Percentiles rank a stretch among this genome's conserved stretches.
Conservation (phyloP, 352 stramenopile species). For the Globisporangium paroecandrum region DNA sequence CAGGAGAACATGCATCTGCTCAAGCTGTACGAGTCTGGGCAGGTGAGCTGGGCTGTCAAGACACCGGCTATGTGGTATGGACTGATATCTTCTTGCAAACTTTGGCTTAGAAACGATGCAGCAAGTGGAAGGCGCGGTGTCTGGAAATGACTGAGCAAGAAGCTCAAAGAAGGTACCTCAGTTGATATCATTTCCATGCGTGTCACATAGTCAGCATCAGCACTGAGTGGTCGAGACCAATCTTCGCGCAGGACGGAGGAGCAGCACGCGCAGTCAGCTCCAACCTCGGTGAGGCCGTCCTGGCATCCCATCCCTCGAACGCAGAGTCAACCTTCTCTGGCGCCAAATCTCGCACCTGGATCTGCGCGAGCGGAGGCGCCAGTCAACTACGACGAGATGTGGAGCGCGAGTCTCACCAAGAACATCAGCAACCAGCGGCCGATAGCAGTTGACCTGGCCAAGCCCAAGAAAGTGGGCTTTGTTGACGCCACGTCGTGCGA, state of each 20-base stretch:
- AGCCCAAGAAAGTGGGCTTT: slow-evolving; percentile 13
- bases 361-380: slow-evolving; percentile 8
- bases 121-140: slow-evolving; percentile 68
- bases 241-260: slow-evolving; percentile 22
- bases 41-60: slow-evolving; percentile 22
- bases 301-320: slow-evolving; percentile 29
- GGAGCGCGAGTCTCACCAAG: slow-evolving; percentile 42
- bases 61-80: neutral
- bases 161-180: slow-evolving; percentile 25
- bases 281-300: slow-evolving; percentile 14
- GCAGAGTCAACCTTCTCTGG: slow-evolving; percentile 34
- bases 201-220: neutral
- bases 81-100: neutral
- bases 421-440: slow-evolving; percentile 18
- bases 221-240: neutral
- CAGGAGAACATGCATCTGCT: slow-evolving; percentile 60
- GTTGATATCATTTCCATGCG: neutral
- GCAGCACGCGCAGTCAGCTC: slow-evolving; percentile 38
- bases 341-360: neutral
- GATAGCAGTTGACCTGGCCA: slow-evolving; percentile 5
- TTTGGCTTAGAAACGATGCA: slow-evolving; percentile 49
- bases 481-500: neutral
- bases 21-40: slow-evolving; percentile 46
- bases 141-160: slow-evolving; percentile 46
- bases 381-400: slow-evolving; percentile 62